phyloP scores from a whole-genome alignment of 1,139 yeast species.

The Zygoascus meyerae region DNA sequence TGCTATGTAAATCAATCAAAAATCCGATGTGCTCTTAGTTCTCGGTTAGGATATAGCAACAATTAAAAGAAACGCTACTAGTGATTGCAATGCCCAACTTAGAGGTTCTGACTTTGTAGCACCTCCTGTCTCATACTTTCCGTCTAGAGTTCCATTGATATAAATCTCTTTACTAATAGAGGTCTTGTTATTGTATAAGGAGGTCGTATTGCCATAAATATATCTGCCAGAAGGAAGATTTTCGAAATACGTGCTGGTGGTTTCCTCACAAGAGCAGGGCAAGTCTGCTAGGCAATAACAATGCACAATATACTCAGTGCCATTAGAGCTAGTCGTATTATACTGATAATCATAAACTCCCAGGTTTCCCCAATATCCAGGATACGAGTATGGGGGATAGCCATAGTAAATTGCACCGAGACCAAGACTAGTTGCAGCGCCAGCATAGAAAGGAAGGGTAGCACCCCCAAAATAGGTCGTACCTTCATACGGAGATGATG shows the following conservation, averaged over 20 bases:
- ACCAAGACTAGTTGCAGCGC: constrained; percentile 20
- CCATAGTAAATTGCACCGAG: constrained; percentile 15
- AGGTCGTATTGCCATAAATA: no score
- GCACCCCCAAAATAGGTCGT: constrained; percentile 24
- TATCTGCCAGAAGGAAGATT: constrained; percentile 17
- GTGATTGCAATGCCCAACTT: no score
- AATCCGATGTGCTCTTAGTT: no score
- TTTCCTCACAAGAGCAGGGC: constrained; percentile 26
- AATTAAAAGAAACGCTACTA: no score
- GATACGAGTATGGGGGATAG: constrained; percentile 15
- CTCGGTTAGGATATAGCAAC: no score
- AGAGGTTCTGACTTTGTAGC: background rate
- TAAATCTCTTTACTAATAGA: constrained; percentile 12
- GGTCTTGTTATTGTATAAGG: constrained; percentile 7
- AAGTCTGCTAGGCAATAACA: constrained; percentile 22
- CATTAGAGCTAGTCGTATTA: constrained; percentile 18
- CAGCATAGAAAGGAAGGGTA: constrained; percentile 21
- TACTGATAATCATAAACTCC: constrained; percentile 22
- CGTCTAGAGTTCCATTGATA: constrained; percentile 23
- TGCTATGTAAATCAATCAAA: no score
- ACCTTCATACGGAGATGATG: constrained; percentile 8
- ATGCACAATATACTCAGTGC: constrained; percentile 20
- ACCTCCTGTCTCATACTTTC: constrained; percentile 6
- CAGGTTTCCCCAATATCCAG: constrained; percentile 25
- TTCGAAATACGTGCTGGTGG: constrained; percentile 19